Conservation (phyloP, 139 green algal species). For the Ettlia oleoabundans region DNA sequence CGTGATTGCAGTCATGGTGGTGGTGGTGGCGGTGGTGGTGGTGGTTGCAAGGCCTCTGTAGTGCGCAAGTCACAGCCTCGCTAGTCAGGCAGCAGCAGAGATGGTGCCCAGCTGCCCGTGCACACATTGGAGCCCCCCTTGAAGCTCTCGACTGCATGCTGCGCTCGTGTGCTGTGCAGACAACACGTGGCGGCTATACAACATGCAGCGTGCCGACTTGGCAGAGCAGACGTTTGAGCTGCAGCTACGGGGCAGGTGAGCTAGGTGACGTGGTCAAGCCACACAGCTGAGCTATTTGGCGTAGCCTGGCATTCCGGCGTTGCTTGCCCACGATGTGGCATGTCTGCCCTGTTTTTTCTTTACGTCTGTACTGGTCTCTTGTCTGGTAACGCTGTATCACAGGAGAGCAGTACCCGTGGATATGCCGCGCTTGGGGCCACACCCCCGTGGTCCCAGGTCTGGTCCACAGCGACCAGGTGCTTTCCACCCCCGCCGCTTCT, state of each 20-base stretch:
- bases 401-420: no score
- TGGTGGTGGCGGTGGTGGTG: no score
- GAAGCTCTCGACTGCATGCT: not conserved
- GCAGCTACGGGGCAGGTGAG: conserved; percentile 29
- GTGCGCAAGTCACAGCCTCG: no score
- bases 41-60: no score
- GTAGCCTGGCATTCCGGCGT: not conserved
- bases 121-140: conserved; percentile 13
- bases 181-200: conserved; percentile 57
- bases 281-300: not conserved
- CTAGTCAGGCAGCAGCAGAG: no score
- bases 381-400: no score
- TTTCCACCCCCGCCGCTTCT: no score
- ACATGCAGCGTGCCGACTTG: conserved; percentile 29
- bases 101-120: no score
- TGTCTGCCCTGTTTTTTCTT: not conserved
- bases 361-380: not conserved
- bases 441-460: no score
- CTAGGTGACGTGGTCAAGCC: not conserved
- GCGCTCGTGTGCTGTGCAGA: conserved; percentile 4
- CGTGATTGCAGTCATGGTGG: no score
- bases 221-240: conserved; percentile 66
- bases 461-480: no score
- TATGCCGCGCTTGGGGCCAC: not conserved
- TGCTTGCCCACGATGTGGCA: not conserved